Conservation (phyloP, 2,329 filamentous ascomycete genomes). For the Nemania abortiva region DNA sequence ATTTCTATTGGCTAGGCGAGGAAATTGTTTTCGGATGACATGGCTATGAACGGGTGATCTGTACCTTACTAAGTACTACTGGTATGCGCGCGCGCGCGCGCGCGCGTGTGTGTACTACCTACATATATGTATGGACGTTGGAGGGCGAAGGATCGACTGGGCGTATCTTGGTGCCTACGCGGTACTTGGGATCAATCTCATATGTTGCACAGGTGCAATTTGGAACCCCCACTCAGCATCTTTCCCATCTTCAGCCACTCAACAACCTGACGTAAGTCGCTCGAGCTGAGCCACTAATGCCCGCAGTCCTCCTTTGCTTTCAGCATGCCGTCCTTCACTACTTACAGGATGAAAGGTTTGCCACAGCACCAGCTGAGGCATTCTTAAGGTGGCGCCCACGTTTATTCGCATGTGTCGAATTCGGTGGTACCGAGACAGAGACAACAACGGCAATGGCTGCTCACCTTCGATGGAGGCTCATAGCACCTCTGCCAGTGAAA, state of each 20-base stretch:
- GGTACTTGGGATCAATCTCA: not conserved
- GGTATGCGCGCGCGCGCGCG: too few relatives aligned
- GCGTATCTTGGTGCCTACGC: not conserved
- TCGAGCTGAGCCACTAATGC: not conserved
- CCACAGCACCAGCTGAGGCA: not conserved
- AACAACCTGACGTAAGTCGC: not conserved
- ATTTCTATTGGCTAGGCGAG: slow-evolving; percentile 22
- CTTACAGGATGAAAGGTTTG: not conserved
- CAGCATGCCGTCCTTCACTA: not conserved
- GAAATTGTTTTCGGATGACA: slow-evolving; percentile 21
- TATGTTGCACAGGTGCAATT: not conserved
- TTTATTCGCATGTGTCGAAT: not conserved
- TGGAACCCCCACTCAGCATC: not conserved
- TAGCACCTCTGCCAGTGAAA: not conserved
- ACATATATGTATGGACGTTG: not conserved
- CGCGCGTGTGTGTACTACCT: not conserved
- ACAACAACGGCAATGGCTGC: not conserved
- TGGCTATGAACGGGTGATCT: slow-evolving; percentile 10
- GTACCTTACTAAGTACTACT: too few relatives aligned
- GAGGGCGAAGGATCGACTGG: not conserved
- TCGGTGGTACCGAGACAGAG: not conserved
- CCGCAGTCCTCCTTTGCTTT: not conserved
- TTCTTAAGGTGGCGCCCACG: not conserved
- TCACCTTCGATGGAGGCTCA: not conserved
- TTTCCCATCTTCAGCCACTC: not conserved